Base-by-base conservation (phyloP, 805 yeast species). In the Brettanomyces bruxellensis region DNA sequence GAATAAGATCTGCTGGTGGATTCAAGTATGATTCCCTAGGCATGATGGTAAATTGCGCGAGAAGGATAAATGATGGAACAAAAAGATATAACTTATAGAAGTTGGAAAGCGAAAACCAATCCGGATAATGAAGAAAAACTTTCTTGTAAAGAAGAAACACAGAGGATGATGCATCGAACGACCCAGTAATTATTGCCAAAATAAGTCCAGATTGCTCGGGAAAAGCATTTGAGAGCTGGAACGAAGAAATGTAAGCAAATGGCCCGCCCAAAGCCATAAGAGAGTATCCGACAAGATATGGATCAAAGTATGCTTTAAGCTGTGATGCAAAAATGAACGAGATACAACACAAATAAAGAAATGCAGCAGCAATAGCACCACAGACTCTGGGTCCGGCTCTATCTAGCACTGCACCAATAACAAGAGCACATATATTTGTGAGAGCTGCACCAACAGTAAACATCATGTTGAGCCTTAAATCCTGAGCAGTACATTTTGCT, bases 241-340 rank as follows among this genome's bases (percentile, higher is more conserved):
- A 76, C 5, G 76, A 70, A 7, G 81, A 75, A 51, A 76, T 76
- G 58, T 62, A 76, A 1, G 76, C 69, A 60, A 76, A 76, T 14
- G 81, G 81, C 4, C 82, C 81, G 34, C 81, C 82, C 46, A 76
- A 65, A 1, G 81, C 78, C 75, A 76, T 66, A 6, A 65, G 62
- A 1, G 73, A 69, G 53, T 75, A 76, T 7, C 81, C 82, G 40
- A 71, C 45, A 39, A 76, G 52, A 57, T 75, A 76, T 2, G 81
- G 81, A 55, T 76, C 82, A 41, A 75, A 61, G 11, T 49, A 44
- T 9, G 38, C 13, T 4, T 13, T 13, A 7, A 39, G 6, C 4
- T 34, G 12, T 6, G 53, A 41, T 25, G 77, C 67, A 53, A 61
- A 59, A 40, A 75, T 74, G 57, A 76, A 76, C 25, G 70, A 62